Percentiles rank a stretch among this genome's conserved stretches.
Conservation (phyloP, 306 rosid species). For the Senna siamea region DNA sequence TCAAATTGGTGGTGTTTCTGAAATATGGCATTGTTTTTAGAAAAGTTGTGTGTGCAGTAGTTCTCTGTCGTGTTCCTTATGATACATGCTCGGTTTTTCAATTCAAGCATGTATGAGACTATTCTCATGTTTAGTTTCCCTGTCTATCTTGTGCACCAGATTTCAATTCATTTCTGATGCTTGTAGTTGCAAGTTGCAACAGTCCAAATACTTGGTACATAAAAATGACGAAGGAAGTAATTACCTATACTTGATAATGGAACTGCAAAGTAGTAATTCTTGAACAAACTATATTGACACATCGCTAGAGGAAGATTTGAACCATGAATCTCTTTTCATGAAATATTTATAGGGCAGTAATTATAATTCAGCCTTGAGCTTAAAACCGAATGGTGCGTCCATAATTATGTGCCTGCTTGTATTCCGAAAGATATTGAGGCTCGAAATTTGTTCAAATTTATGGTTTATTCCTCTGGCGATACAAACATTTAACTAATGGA, state of each 20-base stretch:
- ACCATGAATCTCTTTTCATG: neutral
- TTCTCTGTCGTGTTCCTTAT: slow-evolving; percentile 18
- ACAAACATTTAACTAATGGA: neutral
- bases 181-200: neutral
- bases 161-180: neutral
- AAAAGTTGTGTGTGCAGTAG: slow-evolving; percentile 1
- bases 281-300: neutral
- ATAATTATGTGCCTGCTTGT: neutral
- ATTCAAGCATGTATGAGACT: slow-evolving; percentile 9
- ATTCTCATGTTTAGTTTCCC: neutral
- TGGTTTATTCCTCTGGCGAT: neutral
- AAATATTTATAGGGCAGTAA: neutral
- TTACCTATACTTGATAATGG: neutral
- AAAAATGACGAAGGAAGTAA: neutral
- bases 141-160: neutral
- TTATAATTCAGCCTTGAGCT: neutral
- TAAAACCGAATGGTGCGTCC: neutral
- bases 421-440: neutral
- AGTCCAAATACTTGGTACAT: neutral
- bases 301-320: neutral
- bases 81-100: neutral
- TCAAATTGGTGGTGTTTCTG: slow-evolving; percentile 5
- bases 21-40: slow-evolving; percentile 25
- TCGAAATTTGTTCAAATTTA: neutral
- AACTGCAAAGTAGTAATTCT: neutral